phyloP scores from a whole-genome alignment of 2,329 filamentous ascomycete genomes.

The Aureobasidium sp. region DNA sequence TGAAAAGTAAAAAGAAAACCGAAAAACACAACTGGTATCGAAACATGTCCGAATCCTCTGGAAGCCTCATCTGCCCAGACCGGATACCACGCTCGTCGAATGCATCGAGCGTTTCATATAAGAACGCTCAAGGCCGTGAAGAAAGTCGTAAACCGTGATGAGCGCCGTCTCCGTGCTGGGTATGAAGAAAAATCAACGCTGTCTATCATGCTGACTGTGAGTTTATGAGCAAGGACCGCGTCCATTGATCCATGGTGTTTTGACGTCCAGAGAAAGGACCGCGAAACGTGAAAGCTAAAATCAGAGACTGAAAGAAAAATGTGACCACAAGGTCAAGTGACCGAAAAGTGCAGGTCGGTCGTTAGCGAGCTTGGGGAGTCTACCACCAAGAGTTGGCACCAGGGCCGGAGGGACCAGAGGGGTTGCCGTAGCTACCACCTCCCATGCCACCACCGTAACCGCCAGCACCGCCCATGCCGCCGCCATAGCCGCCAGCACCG shows the following conservation, averaged over 20 bases:
- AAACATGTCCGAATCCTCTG: conserved; percentile 13
- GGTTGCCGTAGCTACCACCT: conserved; percentile 57
- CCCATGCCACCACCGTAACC: conserved; percentile 31
- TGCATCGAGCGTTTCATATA: conserved; percentile 5
- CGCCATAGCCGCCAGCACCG: conserved; percentile 22
- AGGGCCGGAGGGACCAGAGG: conserved; percentile 53
- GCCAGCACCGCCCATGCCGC: conserved; percentile 33
- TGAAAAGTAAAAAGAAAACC: conserved; percentile 2
- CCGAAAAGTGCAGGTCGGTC: background rate
- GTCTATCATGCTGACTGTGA: conserved; percentile 40
- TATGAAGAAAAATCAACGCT: conserved; percentile 34
- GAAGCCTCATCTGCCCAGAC: conserved; percentile 10
- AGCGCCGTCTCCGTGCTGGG: conserved; percentile 13
- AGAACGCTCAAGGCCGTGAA: conserved; percentile 11
- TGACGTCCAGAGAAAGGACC: conserved; percentile 22
- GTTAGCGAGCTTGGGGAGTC: conserved; percentile 16
- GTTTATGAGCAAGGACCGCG: conserved; percentile 33
- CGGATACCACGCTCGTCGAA: conserved; percentile 9
- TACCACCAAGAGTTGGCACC: conserved; percentile 52
- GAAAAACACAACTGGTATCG: conserved; percentile 9
- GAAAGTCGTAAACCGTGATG: conserved; percentile 12
- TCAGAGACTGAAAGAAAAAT: conserved; percentile 18
- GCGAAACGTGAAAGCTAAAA: conserved; percentile 18
- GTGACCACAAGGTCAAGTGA: conserved; percentile 4
- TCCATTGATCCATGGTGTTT: conserved; percentile 16